Evolutionary conservation across 2,329 filamentous ascomycete species (phyloP), one percentile per base, ranked within the genome.

Genomic region (Ascosphaera pollenicola): DNA sequence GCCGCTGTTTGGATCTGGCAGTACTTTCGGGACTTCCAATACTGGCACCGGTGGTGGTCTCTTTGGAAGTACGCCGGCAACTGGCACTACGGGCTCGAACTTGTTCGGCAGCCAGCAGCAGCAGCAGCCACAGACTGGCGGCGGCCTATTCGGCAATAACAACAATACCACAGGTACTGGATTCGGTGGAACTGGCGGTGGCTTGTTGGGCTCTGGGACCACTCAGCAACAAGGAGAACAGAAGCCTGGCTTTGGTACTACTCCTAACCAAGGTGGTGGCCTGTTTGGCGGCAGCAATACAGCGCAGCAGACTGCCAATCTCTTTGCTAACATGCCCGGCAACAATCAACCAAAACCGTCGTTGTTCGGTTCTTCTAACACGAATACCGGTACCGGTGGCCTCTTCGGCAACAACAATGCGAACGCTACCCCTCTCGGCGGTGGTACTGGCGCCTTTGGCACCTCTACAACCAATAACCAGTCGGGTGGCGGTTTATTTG

Each of bases 271-370:
- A n/a, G 21, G 21, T 24, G 21, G 21, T 24, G 21, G 21, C 10
- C 21, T 24, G 5, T 24, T 24, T 10, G 21, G 21, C 10, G 21
- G 21, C 21, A 10, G 21, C 4, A 24, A 24, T 24, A 24, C 21
- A 4, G 4, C 21, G 21, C 4, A 24, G 4, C 4, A 37, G 16
- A 49, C 52, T 36, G 50, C 53, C 24, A 51, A 56, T 36, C 52
- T 64, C 10, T 64, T 64, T 39, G 60, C 59, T n/a, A 50, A 48
- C 35, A 58, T 50, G 53, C 65, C 46, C 60, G 55, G 36, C 68
- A 71, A 47, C 63, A 62, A 49, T 24, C 63, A 68, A 46, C 60
- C 65, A 40, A 72, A 71, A 47, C 65, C 70, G 3, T 65, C 70
- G 3, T 26, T 40, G 21, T 40, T 40, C 15, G 42, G 40, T 8